Evolutionary conservation across 2,329 filamentous ascomycete species (phyloP), one percentile per base, ranked within the genome.

Genomic region (Diplodia seriata): DNA sequence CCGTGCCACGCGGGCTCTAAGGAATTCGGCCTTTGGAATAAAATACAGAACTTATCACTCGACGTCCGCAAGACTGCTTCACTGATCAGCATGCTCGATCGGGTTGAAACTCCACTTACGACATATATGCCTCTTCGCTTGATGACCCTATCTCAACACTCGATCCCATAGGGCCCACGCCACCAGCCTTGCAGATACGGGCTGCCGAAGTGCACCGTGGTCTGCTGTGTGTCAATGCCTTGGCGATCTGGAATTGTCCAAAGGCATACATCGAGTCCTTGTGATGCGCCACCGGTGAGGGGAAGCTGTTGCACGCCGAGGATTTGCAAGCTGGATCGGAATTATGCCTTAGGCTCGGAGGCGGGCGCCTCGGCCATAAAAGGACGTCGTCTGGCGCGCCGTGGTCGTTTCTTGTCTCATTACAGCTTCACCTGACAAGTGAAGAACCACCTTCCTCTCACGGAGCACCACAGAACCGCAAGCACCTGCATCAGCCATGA

Each of bases 231-330:
- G 18, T 26, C 5, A 14, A 14, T 4, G 15, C 7, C n/a, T 26
- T 40, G 5, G 4, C 61, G 26, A 3, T 2, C 26, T 26, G 26
- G 26, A 3, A 26, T 26, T 26, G 26, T 26, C 23, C 11, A 40
- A 53, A 29, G 3, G 29, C 4, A 53, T 40, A 15, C 9, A 11
- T 5, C 8, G 38, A 15, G 38, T n/a, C 20, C 36, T n/a, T 5
- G n/a, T 8, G 38, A 38, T 65, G 62, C 62, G 26, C 11, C 47
- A 54, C 47, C 31, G 36, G 23, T 29, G 62, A 54, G 62, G 62
- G 49, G 62, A 65, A 65, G 50, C 23, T 65, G 50, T 50, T 47
- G 50, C 51, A 47, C 47, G 62, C 31, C 51, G 23, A 38, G 36
- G 43, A 6, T 33, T 31, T 8, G 29, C 18, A n/a, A 55, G 7